These are phyloP conservation scores for Ogataea hybrid DNA, from an alignment of 1,139 yeast genomes.

Conservation along the genomic window DNA sequence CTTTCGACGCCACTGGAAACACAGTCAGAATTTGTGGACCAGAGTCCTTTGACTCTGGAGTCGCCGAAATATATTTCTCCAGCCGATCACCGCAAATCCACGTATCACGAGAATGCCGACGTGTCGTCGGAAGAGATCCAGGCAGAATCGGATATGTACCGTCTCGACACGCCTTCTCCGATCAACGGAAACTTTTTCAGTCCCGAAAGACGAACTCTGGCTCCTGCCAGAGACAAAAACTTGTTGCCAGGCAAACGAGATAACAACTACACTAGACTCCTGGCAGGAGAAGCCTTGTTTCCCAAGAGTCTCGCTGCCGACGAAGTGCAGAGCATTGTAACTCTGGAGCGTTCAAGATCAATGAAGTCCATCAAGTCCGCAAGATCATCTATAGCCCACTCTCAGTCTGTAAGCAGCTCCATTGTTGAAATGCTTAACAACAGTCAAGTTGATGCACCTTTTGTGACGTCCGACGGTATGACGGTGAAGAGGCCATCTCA, in stretches of 20 bases:
- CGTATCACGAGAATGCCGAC: constrained; percentile 11
- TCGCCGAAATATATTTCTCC: constrained; percentile 16
- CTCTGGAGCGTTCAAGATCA: constrained; percentile 69
- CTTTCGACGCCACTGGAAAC: constrained; percentile 16
- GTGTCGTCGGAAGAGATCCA: constrained; percentile 17
- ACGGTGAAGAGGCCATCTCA: constrained; percentile 19
- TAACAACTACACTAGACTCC: constrained; percentile 25
- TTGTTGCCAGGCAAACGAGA: constrained; percentile 1
- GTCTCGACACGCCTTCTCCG: constrained; percentile 19
- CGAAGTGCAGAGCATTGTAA: constrained; percentile 73
- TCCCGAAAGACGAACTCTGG: constrained; percentile 9
- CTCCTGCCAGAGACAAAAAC: constrained; percentile 7
- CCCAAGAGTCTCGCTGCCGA: constrained; percentile 65
- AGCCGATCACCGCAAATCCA: constrained; percentile 11
- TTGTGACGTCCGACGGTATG: constrained; percentile 46
- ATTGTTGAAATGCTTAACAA: constrained; percentile 34
- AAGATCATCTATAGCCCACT: constrained; percentile 29
- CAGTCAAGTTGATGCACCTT: constrained; percentile 31
- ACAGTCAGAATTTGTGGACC: constrained; percentile 7
- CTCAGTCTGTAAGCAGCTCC: constrained; percentile 15
- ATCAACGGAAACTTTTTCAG: constrained; percentile 7
- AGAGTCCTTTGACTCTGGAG: constrained; percentile 2
- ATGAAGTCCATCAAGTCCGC: constrained; percentile 53
- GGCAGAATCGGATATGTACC: constrained; percentile 10
- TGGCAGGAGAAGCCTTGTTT: constrained; percentile 61